Evolutionary conservation across 2,329 filamentous ascomycete genomes (phyloP), one percentile per base, ranked within the genome.

Genomic region (Boeremia exigua): DNA sequence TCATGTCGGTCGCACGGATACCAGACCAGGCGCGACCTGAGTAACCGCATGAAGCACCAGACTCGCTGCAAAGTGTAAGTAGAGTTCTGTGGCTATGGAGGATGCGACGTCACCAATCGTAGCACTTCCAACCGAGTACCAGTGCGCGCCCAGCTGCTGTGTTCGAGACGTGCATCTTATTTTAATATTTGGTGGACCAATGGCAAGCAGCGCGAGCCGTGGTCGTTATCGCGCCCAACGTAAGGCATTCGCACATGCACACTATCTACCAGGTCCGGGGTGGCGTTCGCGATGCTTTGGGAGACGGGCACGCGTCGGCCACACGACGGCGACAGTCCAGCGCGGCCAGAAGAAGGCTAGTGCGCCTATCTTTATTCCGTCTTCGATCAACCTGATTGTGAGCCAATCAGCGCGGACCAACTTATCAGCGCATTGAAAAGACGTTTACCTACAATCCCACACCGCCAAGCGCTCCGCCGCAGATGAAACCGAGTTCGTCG

Each of bases 391-490:
- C 40, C 30, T 34, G 36, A 33, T 43, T 32, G 38, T 51, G 47
- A 17, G 5, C 58, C 58, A 60, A 58, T 60, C 51, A 58, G 29
- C 48, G 39, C 15, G 15, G 14, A 47, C 38, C 51, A 38, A 50
- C 58, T 60, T 60, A 60, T 60, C 58, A 56, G 48, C 32, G 52
- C 47, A 56, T 55, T 55, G 44, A 56, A 55, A 52, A 54, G 47
- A 50, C 38, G 48, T 56, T 59, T 59, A 59, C 52, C 56, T 48
- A 59, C 47, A 44, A 55, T 59, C 56, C 56, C 56, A 56, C 56
- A 47, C 51, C 63, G 71, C 72, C 70, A 71, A 73, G 71, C 33
- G 32, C 54, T 63, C 59, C 65, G 59, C 62, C 58, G 54, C 47
- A 50, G 52, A 52, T 66, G 66, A 67, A 64, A 69, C 70, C 45